phyloP scores from a whole-genome alignment of 257 asterid species.

The Solanum arcanum region DNA sequence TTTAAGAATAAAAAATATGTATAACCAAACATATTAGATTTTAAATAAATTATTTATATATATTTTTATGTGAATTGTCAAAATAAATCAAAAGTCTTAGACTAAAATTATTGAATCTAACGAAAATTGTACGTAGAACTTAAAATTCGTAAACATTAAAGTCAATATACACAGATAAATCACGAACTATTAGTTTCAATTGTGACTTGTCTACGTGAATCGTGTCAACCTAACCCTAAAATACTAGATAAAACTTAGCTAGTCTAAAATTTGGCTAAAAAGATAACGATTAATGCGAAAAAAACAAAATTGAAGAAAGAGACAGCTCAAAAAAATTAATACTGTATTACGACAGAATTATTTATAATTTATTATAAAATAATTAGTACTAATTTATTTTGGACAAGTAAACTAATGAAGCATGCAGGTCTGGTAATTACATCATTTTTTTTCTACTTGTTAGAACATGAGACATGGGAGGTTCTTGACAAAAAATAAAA shows the following conservation, averaged over 20 bases:
- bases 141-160: accelerated
- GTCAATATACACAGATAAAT: not conserved
- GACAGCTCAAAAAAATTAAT: not conserved
- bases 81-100: not conserved
- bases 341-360: not conserved
- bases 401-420: not conserved
- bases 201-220: not conserved
- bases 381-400: not conserved
- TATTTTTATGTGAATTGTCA: not conserved
- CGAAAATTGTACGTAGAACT: accelerated
- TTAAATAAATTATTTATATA: not conserved
- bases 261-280: not conserved
- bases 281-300: not conserved
- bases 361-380: not conserved
- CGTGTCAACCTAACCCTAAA: not conserved
- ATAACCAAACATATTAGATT: not conserved
- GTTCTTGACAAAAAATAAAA: not conserved
- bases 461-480: not conserved
- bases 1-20: too few species aligned
- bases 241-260: not conserved
- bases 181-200: not conserved
- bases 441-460: not conserved
- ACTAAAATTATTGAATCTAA: not conserved
- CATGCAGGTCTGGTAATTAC: not conserved
- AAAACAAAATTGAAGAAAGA: not conserved